phyloP scores from a whole-genome alignment of 441 rosid species.

The Codiaeum variegatum region DNA sequence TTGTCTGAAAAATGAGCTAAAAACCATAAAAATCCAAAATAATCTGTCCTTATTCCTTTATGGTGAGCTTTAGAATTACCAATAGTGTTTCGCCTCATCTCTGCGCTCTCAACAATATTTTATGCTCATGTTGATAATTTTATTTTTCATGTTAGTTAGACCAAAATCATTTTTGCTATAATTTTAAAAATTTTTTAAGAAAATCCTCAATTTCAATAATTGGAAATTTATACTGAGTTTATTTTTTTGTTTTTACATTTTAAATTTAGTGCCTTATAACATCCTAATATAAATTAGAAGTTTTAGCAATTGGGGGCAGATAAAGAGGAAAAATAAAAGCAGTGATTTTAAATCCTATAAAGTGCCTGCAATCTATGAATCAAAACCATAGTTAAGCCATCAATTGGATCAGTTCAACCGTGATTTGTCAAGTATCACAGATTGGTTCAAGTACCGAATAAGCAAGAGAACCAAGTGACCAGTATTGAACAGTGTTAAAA shows the following conservation, averaged over 20 bases:
- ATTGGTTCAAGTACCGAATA: too few species aligned
- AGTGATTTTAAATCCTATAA: constrained; percentile 4
- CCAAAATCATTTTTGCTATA: not conserved
- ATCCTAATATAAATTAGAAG: not conserved
- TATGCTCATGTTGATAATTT: not conserved
- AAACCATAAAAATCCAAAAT: not conserved
- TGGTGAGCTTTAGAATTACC: not conserved
- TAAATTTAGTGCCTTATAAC: not conserved
- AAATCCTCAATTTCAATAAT: not conserved
- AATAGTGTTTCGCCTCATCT: not conserved
- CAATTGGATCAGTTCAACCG: too few species aligned
- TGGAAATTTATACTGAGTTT: not conserved
- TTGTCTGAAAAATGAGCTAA: not conserved
- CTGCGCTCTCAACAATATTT: not conserved
- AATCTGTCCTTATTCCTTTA: not conserved
- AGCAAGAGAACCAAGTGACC: too few species aligned
- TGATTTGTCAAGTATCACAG: too few species aligned
- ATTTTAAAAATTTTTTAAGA: not conserved
- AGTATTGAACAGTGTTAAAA: too few species aligned
- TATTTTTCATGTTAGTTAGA: not conserved
- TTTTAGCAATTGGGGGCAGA: not conserved
- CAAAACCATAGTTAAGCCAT: too few species aligned
- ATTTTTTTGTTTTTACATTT: not conserved
- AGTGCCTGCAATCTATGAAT: not conserved
- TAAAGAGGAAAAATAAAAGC: not conserved